Base-by-base conservation (phyloP, 1,284 basidiomycete genomes). In the Athelia sp. region DNA sequence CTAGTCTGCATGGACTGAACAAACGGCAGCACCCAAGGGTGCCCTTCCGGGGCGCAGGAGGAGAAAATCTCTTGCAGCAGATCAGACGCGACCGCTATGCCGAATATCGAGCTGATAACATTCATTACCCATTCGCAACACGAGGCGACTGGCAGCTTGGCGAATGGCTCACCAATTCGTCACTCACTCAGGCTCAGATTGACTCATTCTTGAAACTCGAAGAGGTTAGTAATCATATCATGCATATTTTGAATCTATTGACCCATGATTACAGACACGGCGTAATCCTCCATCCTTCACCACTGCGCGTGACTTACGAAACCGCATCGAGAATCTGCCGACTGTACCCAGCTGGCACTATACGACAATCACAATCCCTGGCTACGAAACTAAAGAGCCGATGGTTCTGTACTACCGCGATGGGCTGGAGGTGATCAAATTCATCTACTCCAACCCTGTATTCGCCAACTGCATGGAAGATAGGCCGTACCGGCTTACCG, bases 241-340 rank as follows among this genome's bases (percentile, higher is more conserved):
- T 40, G 6, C 6, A 4, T 8, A 4, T 15, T 6, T 22, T 8
- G n/a, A 17, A 18, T 8, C n/a, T 40, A 18, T 29, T 32, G 29
- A 45, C 26, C n/a, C 24, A 17, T 6, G 17, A n/a, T 36, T 6
- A 24, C 8, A 10, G 15, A 31, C 10, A 29, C 4, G 19, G 15
- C n/a, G n/a, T 6, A 40, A n/a, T 40, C 36, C 36, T 9, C 49
- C 22, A 23, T 46, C 49, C 3, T 52, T 52, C n/a, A 46, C 31
- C 45, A 17, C 31, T 46, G 31, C 44, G 49, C n/a, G 21, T 11
- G 47, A 21, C 22, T n/a, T 48, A 14, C 47, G 17, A 23, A 14
- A 4, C 18, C 22, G 22, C 22, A 48, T 48, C 35, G 46, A 48
- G 23, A 18, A 34, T 14, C 29, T 48, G 32, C 46, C 46, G 4